phyloP scores from a whole-genome alignment of 768 basidiomycete genomes.

The Suillus alpinus region DNA sequence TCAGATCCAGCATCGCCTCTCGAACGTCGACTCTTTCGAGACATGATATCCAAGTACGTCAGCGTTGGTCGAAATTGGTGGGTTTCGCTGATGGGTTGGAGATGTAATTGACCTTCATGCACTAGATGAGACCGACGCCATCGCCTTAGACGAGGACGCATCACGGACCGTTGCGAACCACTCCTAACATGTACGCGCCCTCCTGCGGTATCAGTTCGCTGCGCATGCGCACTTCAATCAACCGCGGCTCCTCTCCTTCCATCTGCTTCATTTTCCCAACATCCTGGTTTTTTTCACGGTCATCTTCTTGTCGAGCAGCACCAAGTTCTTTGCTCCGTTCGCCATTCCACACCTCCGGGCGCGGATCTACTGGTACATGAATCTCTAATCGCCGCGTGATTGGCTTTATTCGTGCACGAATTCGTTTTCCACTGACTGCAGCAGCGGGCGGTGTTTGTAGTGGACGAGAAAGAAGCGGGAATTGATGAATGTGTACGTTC shows the following conservation, averaged over 20 bases:
- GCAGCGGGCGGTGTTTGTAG: slow-evolving; percentile 79
- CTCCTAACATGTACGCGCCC: slow-evolving; percentile 72
- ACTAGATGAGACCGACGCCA: slow-evolving; percentile 11
- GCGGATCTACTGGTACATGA: slow-evolving; percentile 78
- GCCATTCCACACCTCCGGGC: slow-evolving; percentile 78
- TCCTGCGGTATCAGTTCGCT: slow-evolving; percentile 69
- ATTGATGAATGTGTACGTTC: slow-evolving; percentile 77
- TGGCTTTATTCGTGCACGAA: slow-evolving; percentile 71
- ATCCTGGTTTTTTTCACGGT: slow-evolving; percentile 75
- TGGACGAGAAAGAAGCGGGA: slow-evolving; percentile 70
- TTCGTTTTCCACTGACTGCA: slow-evolving; percentile 66
- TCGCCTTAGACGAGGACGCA: slow-evolving; percentile 1
- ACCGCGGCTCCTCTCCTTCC: slow-evolving; percentile 56
- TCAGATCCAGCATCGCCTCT: slow-evolving; percentile 49
- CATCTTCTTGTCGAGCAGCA: slow-evolving; percentile 64
- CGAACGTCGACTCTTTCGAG: slow-evolving; percentile 57
- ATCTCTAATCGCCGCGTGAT: slow-evolving; percentile 63
- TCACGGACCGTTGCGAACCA: slow-evolving; percentile 64
- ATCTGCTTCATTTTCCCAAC: slow-evolving; percentile 37
- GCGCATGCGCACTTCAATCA: slow-evolving; percentile 67
- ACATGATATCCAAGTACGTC: slow-evolving; percentile 74
- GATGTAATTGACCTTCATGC: slow-evolving; percentile 60
- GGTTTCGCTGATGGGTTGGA: slow-evolving; percentile 74
- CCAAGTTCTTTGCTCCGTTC: slow-evolving; percentile 69
- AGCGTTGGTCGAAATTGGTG: slow-evolving; percentile 83